phyloP scores from a whole-genome alignment of 305 asterid species.

The Lippia alba region DNA sequence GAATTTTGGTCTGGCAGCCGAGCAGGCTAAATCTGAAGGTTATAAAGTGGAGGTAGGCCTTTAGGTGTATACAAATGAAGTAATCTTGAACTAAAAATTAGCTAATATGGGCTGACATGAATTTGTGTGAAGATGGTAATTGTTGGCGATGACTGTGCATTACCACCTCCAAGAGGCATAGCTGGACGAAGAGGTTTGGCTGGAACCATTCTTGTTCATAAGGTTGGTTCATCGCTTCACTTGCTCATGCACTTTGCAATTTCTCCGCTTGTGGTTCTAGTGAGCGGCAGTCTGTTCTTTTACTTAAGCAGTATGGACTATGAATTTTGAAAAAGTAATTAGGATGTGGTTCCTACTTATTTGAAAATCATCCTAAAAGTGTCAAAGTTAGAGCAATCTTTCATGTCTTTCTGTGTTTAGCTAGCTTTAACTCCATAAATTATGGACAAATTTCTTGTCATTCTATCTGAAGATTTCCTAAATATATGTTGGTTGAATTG shows the following conservation, averaged over 20 bases:
- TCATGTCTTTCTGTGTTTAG: background rate
- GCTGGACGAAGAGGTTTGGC: constrained; percentile 99
- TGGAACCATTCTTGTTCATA: constrained; percentile 92
- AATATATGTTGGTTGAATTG: constrained; percentile 1
- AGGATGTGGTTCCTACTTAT: background rate
- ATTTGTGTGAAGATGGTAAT: constrained; percentile 83
- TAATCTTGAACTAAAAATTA: constrained; percentile 20
- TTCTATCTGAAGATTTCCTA: background rate
- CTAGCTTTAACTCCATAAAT: constrained; percentile 7
- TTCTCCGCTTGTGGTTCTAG: constrained; percentile 8
- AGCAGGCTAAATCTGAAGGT: constrained; percentile 98
- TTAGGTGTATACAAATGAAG: constrained; percentile 14
- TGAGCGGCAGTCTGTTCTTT: constrained; percentile 1
- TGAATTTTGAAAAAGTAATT: background rate
- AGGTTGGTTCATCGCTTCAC: constrained; percentile 57
- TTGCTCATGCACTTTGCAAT: constrained; percentile 21
- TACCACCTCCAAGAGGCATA: constrained; percentile 98
- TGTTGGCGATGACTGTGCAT: constrained; percentile 98
- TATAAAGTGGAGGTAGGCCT: constrained; percentile 84
- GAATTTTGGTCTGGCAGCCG: constrained; percentile 98
- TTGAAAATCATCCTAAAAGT: background rate
- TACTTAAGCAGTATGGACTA: background rate
- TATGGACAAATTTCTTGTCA: background rate
- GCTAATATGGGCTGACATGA: constrained; percentile 20
- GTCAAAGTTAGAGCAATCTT: background rate